A percentile compares a stretch with the other conserved stretches of the same genome.
Evolutionary conservation across 805 yeast species (phyloP).

Genomic region (Metschnikowia shivogae): DNA sequence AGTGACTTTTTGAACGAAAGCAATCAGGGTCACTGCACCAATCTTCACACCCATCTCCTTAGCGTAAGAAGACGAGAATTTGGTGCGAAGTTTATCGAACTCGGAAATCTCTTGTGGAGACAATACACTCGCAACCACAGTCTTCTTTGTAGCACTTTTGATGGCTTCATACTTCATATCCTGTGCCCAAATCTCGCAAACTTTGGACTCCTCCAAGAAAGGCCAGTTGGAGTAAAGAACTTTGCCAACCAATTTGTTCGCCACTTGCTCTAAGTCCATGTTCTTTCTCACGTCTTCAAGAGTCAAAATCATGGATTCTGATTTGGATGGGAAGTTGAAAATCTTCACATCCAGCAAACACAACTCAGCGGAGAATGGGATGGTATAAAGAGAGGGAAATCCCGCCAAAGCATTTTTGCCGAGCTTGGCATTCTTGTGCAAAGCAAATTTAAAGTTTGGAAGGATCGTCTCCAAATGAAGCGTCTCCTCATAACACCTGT

Average conservation of each 20-base stretch:
- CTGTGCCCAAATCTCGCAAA: constrained; percentile 58
- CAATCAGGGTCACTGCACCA: constrained; percentile 52
- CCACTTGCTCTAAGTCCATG: constrained; percentile 57
- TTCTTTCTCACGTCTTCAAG: constrained; percentile 54
- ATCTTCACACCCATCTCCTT: constrained; percentile 59
- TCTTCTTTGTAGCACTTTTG: constrained; percentile 25
- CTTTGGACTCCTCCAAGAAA: constrained; percentile 74
- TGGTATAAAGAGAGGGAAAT: constrained; percentile 76
- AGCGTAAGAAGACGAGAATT: constrained; percentile 41
- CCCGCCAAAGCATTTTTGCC: constrained; percentile 82
- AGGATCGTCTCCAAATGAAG: constrained; percentile 49
- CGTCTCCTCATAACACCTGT: constrained; percentile 67
- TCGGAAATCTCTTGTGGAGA: constrained; percentile 40
- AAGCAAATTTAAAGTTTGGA: constrained; percentile 47
- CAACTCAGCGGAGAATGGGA: constrained; percentile 56
- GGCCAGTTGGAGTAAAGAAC: constrained; percentile 85
- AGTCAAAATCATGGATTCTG: constrained; percentile 72
- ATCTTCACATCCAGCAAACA: constrained; percentile 63
- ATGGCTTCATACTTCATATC: constrained; percentile 43
- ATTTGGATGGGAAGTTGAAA: constrained; percentile 80
- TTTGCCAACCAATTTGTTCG: constrained; percentile 56
- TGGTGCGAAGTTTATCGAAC: constrained; percentile 39
- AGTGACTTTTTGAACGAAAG: constrained; percentile 67
- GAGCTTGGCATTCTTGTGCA: constrained; percentile 59
- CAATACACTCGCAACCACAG: constrained; percentile 33